Evolutionary conservation across 345 rosid genomes (phyloP).

Genomic region (Carallia pectinifolia): DNA sequence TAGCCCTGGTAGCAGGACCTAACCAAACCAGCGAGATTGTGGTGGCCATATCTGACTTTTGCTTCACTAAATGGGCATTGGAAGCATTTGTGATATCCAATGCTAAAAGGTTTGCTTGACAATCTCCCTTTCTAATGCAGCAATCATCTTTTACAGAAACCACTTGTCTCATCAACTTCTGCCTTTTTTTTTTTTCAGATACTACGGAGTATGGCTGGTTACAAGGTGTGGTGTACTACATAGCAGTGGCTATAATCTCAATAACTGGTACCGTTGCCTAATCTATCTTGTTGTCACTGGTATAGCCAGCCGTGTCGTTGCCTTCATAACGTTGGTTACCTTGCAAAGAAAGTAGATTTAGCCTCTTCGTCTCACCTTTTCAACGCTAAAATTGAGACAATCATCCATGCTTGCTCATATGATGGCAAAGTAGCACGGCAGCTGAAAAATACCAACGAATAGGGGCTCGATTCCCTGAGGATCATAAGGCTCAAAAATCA

Average conservation of each 20-base stretch:
- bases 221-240: slow-evolving; percentile 84
- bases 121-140: not conserved
- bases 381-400: slow-evolving; percentile 2
- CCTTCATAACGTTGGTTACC: slow-evolving; percentile 62
- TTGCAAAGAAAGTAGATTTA: slow-evolving; percentile 54
- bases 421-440: not conserved
- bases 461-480: not conserved
- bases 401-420: not conserved
- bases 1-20: slow-evolving; percentile 81
- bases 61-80: slow-evolving; percentile 92
- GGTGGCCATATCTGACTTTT: slow-evolving; percentile 40
- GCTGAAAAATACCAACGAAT: not conserved
- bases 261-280: slow-evolving; percentile 58
- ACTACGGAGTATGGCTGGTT: slow-evolving; percentile 93
- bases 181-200: slow-evolving; percentile 48
- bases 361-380: not conserved
- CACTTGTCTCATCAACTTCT: not conserved
- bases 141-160: not conserved
- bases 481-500: not conserved
- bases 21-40: slow-evolving; percentile 34
- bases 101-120: slow-evolving; percentile 67
- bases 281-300: slow-evolving; percentile 59
- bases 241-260: slow-evolving; percentile 64
- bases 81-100: slow-evolving; percentile 94
- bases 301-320: slow-evolving; percentile 48